Evolutionary conservation across 2,329 filamentous ascomycete species (phyloP).

Genomic region (Domatiomyces globalis): DNA sequence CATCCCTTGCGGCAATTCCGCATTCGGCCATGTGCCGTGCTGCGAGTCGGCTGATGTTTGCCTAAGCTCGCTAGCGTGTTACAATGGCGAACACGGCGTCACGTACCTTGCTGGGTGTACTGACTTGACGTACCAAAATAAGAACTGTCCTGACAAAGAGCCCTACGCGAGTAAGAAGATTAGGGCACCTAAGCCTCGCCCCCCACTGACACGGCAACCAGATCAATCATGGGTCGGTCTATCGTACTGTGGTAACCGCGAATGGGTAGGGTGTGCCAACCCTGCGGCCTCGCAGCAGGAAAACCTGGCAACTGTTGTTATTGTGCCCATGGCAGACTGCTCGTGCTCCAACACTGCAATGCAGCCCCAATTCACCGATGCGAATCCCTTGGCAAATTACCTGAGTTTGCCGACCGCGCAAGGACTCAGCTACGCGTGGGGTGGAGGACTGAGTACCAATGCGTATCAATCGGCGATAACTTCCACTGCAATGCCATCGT

Average conservation of each 20-base stretch:
- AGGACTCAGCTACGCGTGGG: constrained; percentile 8
- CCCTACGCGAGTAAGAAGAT: constrained; percentile 2
- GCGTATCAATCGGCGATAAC: neutral
- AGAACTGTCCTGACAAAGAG: constrained; percentile 13
- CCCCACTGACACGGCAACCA: neutral
- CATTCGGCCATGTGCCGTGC: constrained; percentile 13
- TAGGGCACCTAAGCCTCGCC: neutral
- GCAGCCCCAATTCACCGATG: constrained; percentile 10
- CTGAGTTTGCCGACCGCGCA: constrained; percentile 8
- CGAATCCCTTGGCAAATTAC: constrained; percentile 7
- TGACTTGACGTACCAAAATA: constrained; percentile 13
- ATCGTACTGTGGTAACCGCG: constrained; percentile 12
- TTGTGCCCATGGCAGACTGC: constrained; percentile 1
- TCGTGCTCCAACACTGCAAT: constrained; percentile 9
- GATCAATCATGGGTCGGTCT: constrained; percentile 14
- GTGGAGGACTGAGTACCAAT: neutral
- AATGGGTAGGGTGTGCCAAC: constrained; percentile 10
- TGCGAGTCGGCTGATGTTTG: constrained; percentile 15
- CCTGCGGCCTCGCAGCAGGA: neutral
- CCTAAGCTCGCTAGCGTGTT: constrained; percentile 15
- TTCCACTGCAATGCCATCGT: neutral
- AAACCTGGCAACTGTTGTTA: neutral
- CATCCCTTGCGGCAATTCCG: constrained; percentile 17
- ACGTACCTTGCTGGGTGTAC: constrained; percentile 19
- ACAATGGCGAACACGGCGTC: constrained; percentile 13